Percentiles rank a stretch among this genome's conserved stretches.
Conservation (phyloP, 2,329 filamentous ascomycete genomes). For the Exophiala sideris region DNA sequence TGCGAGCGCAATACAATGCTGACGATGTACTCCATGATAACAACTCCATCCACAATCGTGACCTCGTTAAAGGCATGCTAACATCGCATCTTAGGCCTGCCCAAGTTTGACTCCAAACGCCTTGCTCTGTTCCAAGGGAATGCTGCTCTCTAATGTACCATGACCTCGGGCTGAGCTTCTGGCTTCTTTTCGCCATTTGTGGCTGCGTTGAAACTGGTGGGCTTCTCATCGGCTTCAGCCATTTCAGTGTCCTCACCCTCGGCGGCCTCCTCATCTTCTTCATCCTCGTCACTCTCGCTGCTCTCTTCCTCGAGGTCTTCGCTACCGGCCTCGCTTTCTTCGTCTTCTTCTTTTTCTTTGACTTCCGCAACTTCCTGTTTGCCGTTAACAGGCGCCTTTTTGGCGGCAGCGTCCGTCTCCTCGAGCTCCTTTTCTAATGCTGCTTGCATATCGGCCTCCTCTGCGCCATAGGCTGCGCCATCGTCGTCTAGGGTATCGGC, state of each 20-base stretch:
- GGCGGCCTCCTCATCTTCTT: constrained; percentile 62
- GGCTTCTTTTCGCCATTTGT: constrained; percentile 31
- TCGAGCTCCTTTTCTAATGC: constrained; percentile 54
- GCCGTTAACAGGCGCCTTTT: constrained; percentile 47
- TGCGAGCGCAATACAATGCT: neutral
- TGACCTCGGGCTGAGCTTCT: constrained; percentile 40
- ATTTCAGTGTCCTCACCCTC: constrained; percentile 54
- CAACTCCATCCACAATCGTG: neutral
- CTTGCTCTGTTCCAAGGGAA: constrained; percentile 9
- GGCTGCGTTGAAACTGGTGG: constrained; percentile 8
- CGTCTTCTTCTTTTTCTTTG: constrained; percentile 60
- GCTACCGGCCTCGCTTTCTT: constrained; percentile 68
- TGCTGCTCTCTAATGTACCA: constrained; percentile 41
- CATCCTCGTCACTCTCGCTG: constrained; percentile 67
- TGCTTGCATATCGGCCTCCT: constrained; percentile 74
- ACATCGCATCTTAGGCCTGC: neutral
- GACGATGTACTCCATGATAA: neutral
- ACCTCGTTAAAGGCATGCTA: constrained; percentile 3
- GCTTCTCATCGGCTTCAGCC: constrained; percentile 48
- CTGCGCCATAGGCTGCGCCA: constrained; percentile 79
- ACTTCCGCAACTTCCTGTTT: constrained; percentile 74
- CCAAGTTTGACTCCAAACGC: constrained; percentile 12
- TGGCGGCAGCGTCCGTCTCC: constrained; percentile 44
- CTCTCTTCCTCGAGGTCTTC: constrained; percentile 78
- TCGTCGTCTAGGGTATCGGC: constrained; percentile 84